phyloP scores from a whole-genome alignment of 1,284 basidiomycete species.

The Rhizopogon hawkerae region DNA sequence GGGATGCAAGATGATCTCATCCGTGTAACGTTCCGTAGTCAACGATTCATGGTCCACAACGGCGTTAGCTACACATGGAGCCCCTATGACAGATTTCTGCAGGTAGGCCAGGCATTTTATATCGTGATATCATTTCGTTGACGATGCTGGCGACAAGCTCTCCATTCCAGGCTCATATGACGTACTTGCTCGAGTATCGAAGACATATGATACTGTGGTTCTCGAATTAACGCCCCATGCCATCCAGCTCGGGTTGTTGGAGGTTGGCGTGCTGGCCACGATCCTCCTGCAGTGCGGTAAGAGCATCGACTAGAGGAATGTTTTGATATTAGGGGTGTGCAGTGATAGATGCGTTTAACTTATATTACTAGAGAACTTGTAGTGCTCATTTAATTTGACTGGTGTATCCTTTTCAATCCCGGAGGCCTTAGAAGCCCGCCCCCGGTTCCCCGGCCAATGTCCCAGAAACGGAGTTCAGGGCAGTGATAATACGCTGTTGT shows the following conservation, averaged over 20 bases:
- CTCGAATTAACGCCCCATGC: constrained; percentile 41
- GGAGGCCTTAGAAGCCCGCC: too few species aligned
- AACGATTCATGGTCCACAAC: constrained; percentile 34
- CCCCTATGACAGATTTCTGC: constrained; percentile 33
- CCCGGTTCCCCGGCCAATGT: neutral
- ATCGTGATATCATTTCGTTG: constrained; percentile 9
- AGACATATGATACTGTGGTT: constrained; percentile 28
- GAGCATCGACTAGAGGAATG: constrained; percentile 33
- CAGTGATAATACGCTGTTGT: neutral
- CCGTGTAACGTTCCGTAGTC: constrained; percentile 22
- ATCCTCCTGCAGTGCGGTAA: constrained; percentile 41
- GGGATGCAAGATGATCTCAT: neutral
- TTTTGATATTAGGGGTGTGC: neutral
- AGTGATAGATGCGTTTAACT: neutral
- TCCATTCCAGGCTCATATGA: constrained; percentile 29
- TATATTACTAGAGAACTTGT: neutral
- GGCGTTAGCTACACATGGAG: constrained; percentile 36
- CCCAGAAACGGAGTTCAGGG: neutral
- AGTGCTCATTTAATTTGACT: constrained; percentile 11
- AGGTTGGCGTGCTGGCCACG: constrained; percentile 36
- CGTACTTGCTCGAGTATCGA: constrained; percentile 37
- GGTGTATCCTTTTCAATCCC: neutral
- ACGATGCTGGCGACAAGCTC: constrained; percentile 25
- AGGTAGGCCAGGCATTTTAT: constrained; percentile 26
- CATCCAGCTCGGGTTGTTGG: constrained; percentile 37